Evolutionary conservation across 768 basidiomycete species (phyloP).

Genomic region (Erythrobasidium yunnanense): DNA sequence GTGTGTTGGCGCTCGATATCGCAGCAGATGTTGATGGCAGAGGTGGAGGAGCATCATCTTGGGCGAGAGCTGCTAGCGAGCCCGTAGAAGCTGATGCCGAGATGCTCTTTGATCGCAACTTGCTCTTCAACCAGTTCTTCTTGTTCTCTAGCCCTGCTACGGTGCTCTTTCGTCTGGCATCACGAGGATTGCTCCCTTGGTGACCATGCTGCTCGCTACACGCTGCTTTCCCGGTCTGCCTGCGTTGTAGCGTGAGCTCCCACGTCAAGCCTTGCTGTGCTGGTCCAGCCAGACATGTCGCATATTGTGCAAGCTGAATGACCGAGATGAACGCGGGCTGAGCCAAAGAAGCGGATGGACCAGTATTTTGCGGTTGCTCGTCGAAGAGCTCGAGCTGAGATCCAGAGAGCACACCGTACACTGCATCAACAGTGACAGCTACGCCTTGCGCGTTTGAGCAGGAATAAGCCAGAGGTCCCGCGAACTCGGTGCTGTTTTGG

Average conservation of each 20-base stretch:
- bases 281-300: not conserved
- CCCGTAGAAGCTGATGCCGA: not conserved
- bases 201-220: too few relatives aligned
- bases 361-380: not conserved
- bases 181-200: too few relatives aligned
- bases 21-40: not conserved
- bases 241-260: constrained; percentile 2
- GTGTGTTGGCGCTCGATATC: too few relatives aligned
- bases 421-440: too few relatives aligned
- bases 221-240: not conserved
- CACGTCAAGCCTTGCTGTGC: constrained; percentile 13
- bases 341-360: too few relatives aligned
- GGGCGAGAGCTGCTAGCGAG: not conserved
- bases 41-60: not conserved
- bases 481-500: too few relatives aligned
- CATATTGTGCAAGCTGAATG: not conserved
- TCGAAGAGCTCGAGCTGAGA: constrained; percentile 1
- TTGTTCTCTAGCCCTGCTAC: too few relatives aligned
- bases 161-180: too few relatives aligned
- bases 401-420: not conserved
- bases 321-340: too few relatives aligned
- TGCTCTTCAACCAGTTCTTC: not conserved
- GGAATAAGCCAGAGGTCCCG: too few relatives aligned
- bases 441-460: too few relatives aligned
- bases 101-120: constrained; percentile 2